Evolutionary conservation across 106 monocot species (phyloP).

Genomic region (Allium sativum): DNA sequence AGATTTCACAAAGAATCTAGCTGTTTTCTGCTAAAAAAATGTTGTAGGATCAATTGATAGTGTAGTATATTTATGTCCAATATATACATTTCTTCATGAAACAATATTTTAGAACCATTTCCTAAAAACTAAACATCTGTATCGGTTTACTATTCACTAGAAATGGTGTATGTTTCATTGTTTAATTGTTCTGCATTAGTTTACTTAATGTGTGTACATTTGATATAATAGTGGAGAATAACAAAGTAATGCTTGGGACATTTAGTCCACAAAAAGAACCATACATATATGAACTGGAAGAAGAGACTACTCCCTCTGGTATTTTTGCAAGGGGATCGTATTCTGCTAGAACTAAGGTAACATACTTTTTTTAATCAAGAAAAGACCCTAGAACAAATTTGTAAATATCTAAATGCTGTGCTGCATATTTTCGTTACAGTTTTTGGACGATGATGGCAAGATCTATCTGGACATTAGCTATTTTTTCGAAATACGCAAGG

Average conservation of each 20-base stretch:
- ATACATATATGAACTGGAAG: slow-evolving; percentile 49
- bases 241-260: slow-evolving; percentile 62
- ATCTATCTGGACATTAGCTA: slow-evolving; percentile 33
- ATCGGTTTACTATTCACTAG: too few relatives aligned
- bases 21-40: too few relatives aligned
- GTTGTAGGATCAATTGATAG: too few relatives aligned
- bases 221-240: slow-evolving; percentile 34
- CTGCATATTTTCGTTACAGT: slow-evolving; percentile 8
- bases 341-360: slow-evolving; percentile 60
- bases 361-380: neutral
- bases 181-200: too few relatives aligned
- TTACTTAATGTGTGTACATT: neutral
- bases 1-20: too few relatives aligned
- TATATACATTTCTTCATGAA: too few relatives aligned
- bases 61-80: neutral
- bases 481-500: slow-evolving; percentile 39
- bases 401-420: too few relatives aligned
- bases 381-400: neutral
- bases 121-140: too few relatives aligned
- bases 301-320: slow-evolving; percentile 70
- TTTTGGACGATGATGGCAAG: slow-evolving; percentile 43
- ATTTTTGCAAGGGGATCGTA: slow-evolving; percentile 63
- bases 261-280: slow-evolving; percentile 63
- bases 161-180: too few relatives aligned
- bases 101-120: too few relatives aligned